Percentiles rank a stretch among this genome's conserved stretches.
phyloP scores from a whole-genome alignment of 2,329 filamentous ascomycete genomes.

The Colletotrichum salicis region DNA sequence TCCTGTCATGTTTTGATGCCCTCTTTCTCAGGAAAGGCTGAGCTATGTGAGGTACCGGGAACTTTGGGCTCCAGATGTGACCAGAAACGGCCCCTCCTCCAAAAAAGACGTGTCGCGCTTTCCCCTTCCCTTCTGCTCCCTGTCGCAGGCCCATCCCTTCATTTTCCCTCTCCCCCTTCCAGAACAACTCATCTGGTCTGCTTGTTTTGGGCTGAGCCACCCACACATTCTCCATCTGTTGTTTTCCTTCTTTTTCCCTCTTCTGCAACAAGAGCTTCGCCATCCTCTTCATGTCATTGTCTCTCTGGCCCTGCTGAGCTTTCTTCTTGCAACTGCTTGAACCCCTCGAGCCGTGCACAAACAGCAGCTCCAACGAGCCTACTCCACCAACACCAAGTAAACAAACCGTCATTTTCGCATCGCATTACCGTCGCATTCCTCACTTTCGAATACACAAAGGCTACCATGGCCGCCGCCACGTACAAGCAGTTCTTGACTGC shows the following conservation, averaged over 20 bases:
- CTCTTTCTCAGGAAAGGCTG: neutral
- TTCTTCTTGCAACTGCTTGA: constrained; percentile 29
- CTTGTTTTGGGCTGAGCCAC: constrained; percentile 35
- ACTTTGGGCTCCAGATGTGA: neutral
- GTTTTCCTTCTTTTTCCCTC: constrained; percentile 25
- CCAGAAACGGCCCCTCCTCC: constrained; percentile 14
- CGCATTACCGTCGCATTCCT: constrained; percentile 24
- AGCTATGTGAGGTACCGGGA: neutral
- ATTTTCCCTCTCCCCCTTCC: constrained; percentile 36
- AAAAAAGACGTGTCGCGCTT: constrained; percentile 31
- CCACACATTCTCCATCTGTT: constrained; percentile 32
- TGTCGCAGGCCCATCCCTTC: constrained; percentile 36
- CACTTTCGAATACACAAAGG: constrained; percentile 3
- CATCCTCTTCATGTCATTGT: constrained; percentile 13
- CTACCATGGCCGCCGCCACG: constrained; percentile 54
- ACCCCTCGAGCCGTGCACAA: constrained; percentile 22
- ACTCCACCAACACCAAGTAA: constrained; percentile 16
- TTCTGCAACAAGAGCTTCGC: constrained; percentile 11
- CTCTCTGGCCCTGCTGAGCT: constrained; percentile 24
- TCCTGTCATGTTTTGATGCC: neutral
- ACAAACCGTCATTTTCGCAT: constrained; percentile 17
- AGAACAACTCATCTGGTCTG: constrained; percentile 30
- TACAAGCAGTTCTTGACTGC: constrained; percentile 80
- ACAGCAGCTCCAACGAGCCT: constrained; percentile 7
- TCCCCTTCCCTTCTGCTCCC: constrained; percentile 28